A percentile compares a stretch with the other conserved stretches of the same genome.
These are phyloP conservation scores for Rhynchospora breviuscula DNA, from an alignment of 176 grass and related monocot genomes.

Conservation along the genomic window DNA sequence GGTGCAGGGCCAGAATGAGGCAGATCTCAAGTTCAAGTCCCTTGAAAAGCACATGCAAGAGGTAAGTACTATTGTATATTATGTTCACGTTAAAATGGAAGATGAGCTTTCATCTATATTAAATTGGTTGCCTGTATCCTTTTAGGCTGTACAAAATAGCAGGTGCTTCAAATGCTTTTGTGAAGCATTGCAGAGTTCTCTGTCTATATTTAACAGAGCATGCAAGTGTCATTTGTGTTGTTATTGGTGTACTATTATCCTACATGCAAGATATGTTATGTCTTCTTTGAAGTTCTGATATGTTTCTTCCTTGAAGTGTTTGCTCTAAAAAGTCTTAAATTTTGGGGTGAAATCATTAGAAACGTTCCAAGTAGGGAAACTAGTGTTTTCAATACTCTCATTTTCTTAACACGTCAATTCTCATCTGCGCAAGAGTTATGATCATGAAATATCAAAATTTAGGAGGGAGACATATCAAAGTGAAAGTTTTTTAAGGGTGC, in stretches of 20 bases:
- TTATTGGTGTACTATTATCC: not conserved
- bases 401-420: not conserved
- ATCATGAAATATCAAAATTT: not conserved
- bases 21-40: slow-evolving; percentile 52
- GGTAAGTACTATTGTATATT: slow-evolving; percentile 32
- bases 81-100: not conserved
- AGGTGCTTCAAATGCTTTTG: not conserved
- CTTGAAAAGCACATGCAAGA: slow-evolving; percentile 81
- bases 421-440: not conserved
- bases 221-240: not conserved
- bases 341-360: not conserved
- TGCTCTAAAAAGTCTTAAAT: not conserved
- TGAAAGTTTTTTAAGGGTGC: not conserved
- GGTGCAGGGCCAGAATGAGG: slow-evolving; percentile 60
- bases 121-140: not conserved
- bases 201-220: not conserved
- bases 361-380: too few species aligned
- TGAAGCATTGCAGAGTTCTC: not conserved
- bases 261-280: not conserved
- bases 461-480: not conserved
- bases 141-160: not conserved
- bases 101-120: not conserved
- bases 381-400: not conserved
- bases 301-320: not conserved
- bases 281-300: not conserved